Base-by-base conservation (phyloP, 2,329 filamentous ascomycete genomes). In the Fusarium circinatum region DNA sequence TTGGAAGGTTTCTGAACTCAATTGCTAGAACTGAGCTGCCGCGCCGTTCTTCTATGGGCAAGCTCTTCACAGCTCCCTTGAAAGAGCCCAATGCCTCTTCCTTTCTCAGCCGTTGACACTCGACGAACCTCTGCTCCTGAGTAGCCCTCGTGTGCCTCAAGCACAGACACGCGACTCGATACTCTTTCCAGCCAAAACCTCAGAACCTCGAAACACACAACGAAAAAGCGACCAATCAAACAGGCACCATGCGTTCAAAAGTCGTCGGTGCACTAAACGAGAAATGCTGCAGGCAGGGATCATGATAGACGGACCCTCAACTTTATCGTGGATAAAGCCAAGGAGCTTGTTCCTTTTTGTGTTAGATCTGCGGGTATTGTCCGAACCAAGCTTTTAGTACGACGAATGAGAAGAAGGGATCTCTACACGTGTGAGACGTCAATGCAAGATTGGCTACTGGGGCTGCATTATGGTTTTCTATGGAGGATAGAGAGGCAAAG, bases 401-500 rank as follows among this genome's bases (percentile, higher is more conserved):
- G 17, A 13, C 75, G 71, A 77, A 75, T 77, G 9, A 70, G 4
- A 42, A 0, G 2, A 3, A 1, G 4, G 9, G 34, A 65, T 62
- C 30, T 61, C 41, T 70, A 70, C 75, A 77, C 75, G 75, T 77
- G 75, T 62, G 48, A 54, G 55, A 60, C 38, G 30, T 71, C 54
- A 44, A 65, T 62, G 59, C 62, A 44, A 77, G 73, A 77, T 77
- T 77, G 75, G 75, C 67, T 77, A 68, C 67, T 65, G 70, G 72
- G 47, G 61, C 48, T n/a, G n/a, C 26, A 38, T 26, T 26, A 26
- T 26, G 26, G 26, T 26, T 26, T 26, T 26, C 26, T 6, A 26
- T 26, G 26, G 26, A 26, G 26, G 39, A 36, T 10, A 34, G 24
- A 22, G 34, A 54, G 51, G 20, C 32, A 47, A 22, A 17, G 34